phyloP scores from a whole-genome alignment of 176 grass and related monocot genomes.

The Bolboschoenus planiculmis region DNA sequence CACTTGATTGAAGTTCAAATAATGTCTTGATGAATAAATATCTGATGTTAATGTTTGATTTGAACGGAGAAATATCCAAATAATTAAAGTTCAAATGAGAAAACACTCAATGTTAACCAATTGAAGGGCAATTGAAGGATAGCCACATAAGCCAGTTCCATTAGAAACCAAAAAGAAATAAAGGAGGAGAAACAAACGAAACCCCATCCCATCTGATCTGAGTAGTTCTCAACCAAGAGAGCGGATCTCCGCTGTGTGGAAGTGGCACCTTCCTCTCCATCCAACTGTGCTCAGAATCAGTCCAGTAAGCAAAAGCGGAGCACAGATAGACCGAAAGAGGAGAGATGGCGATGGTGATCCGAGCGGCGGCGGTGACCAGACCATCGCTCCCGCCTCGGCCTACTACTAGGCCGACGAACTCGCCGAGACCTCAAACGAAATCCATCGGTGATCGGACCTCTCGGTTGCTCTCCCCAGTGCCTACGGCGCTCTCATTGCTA shows the following conservation, averaged over 20 bases:
- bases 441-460: neutral
- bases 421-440: neutral
- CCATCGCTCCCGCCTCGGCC: constrained; percentile 9
- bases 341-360: constrained; percentile 30
- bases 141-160: neutral
- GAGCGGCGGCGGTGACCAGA: constrained; percentile 28
- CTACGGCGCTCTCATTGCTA: neutral
- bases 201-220: neutral
- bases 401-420: constrained; percentile 10
- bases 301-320: neutral
- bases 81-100: too few relatives aligned
- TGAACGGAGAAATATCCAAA: too few relatives aligned
- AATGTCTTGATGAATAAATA: too few relatives aligned
- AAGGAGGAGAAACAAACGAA: neutral
- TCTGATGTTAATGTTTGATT: too few relatives aligned
- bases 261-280: neutral
- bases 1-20: too few relatives aligned
- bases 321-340: neutral
- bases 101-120: too few relatives aligned
- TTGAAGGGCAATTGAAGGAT: neutral
- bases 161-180: neutral
- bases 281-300: neutral
- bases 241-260: constrained; percentile 8
- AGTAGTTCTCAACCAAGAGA: neutral
- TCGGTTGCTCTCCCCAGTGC: constrained; percentile 7